These are phyloP conservation scores for Omphalotus guepiniiformis DNA, from an alignment of 768 basidiomycete species.

Conservation along the genomic window DNA sequence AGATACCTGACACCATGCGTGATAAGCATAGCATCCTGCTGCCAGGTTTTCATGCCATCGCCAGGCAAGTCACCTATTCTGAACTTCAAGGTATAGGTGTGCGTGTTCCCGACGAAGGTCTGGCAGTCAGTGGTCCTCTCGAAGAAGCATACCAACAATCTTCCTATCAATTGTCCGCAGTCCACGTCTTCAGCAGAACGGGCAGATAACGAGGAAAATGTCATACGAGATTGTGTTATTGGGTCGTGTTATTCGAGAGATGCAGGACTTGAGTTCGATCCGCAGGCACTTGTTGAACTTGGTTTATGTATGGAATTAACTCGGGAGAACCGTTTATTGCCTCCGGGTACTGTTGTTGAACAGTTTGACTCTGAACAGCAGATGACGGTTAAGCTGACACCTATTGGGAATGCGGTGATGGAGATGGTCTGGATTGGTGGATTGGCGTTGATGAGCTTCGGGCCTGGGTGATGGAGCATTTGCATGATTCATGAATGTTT, in stretches of 20 bases:
- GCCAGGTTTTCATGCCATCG: conserved; percentile 44
- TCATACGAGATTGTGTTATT: conserved; percentile 22
- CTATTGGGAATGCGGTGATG: conserved; percentile 7
- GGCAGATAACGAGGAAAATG: conserved; percentile 5
- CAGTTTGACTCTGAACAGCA: conserved; percentile 1
- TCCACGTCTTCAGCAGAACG: neutral
- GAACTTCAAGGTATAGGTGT: conserved; percentile 47
- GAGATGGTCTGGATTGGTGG: conserved; percentile 11
- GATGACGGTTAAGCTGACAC: conserved; percentile 5
- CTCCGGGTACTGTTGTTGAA: neutral
- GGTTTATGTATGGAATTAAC: conserved; percentile 36
- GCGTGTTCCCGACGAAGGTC: conserved; percentile 41
- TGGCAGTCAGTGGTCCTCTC: conserved; percentile 38
- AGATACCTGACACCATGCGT: no score
- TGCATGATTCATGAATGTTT: no score
- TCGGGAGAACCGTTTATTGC: neutral
- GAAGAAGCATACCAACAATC: conserved; percentile 24
- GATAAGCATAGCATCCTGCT: conserved; percentile 26
- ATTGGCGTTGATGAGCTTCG: conserved; percentile 8
- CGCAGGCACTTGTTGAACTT: conserved; percentile 50
- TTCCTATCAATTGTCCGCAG: neutral
- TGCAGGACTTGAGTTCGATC: conserved; percentile 47
- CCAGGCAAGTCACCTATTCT: conserved; percentile 44
- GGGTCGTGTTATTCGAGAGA: conserved; percentile 38
- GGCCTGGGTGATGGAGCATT: neutral